These are phyloP conservation scores for Cercospora janseana DNA, from an alignment of 2,329 filamentous ascomycete genomes.

Conservation along the genomic window DNA sequence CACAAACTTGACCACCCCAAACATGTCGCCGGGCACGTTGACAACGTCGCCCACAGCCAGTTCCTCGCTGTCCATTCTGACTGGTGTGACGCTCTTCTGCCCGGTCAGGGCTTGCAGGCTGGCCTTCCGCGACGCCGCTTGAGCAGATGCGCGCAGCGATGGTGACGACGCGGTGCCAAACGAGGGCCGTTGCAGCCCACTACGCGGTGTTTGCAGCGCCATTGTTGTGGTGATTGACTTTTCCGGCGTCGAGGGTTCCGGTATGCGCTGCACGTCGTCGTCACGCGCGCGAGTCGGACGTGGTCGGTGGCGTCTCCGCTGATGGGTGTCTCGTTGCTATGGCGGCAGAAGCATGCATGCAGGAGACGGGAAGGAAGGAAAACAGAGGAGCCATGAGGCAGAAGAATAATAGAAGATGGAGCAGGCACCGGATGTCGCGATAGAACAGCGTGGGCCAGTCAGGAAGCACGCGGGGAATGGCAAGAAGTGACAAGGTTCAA, in stretches of 20 bases:
- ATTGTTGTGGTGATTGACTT: slow-evolving; percentile 28
- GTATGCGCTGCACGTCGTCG: not conserved
- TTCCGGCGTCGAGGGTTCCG: not conserved
- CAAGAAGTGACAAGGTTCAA: slow-evolving; percentile 10
- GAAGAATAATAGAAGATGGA: no score
- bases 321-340: not conserved
- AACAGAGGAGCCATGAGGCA: no score
- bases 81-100: slow-evolving; percentile 48
- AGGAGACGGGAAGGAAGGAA: no score
- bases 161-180: slow-evolving; percentile 45
- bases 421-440: no score
- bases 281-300: not conserved
- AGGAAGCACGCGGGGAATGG: slow-evolving; percentile 1
- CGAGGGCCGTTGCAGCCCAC: slow-evolving; percentile 41
- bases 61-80: slow-evolving; percentile 49
- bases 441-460: not conserved
- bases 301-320: not conserved
- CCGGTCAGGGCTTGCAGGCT: slow-evolving; percentile 68
- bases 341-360: not conserved
- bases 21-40: slow-evolving; percentile 91
- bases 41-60: slow-evolving; percentile 78
- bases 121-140: slow-evolving; percentile 63
- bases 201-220: slow-evolving; percentile 46
- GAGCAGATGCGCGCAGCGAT: slow-evolving; percentile 42
- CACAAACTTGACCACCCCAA: slow-evolving; percentile 83